Percentiles rank a stretch among this genome's conserved stretches.
These are phyloP conservation scores for Cyberlindnera xishuangbannaensis DNA, from an alignment of 805 yeast genomes.

Conservation along the genomic window DNA sequence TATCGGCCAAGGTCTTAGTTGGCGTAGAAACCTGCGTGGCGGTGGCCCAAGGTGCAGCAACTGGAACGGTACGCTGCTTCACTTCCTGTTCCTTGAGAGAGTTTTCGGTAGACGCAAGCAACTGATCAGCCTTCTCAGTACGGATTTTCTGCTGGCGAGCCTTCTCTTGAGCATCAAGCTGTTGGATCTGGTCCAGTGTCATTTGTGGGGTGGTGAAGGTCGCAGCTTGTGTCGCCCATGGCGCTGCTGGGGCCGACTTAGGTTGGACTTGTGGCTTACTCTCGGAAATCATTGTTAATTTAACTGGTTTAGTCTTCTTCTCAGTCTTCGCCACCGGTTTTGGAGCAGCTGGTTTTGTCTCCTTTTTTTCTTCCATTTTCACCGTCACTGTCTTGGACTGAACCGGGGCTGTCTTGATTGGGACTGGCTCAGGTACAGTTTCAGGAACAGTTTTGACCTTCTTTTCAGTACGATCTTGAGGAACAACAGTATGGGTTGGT, in stretches of 20 bases:
- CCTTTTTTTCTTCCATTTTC: background rate
- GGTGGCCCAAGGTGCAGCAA: constrained; percentile 33
- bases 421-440: background rate
- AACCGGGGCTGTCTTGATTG: constrained; percentile 1
- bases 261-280: constrained; percentile 7
- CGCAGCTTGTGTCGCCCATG: constrained; percentile 43
- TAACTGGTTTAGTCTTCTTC: constrained; percentile 8
- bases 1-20: constrained; percentile 51
- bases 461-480: too few species aligned
- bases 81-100: constrained; percentile 7
- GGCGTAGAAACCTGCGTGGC: constrained; percentile 25
- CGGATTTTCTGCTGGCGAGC: constrained; percentile 35
- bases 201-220: constrained; percentile 31
- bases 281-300: constrained; percentile 7
- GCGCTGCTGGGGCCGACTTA: constrained; percentile 33
- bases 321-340: constrained; percentile 1
- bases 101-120: constrained; percentile 16
- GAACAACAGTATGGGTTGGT: too few species aligned
- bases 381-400: constrained; percentile 1
- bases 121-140: constrained; percentile 23
- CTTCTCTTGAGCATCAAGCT: constrained; percentile 39
- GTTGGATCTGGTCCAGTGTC: constrained; percentile 47
- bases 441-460: too few species aligned
- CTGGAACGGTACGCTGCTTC: constrained; percentile 12
- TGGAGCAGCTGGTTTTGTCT: constrained; percentile 4